Evolutionary conservation across 352 stramenopile genomes (phyloP).

Genomic region (Blastocystis hominis): DNA sequence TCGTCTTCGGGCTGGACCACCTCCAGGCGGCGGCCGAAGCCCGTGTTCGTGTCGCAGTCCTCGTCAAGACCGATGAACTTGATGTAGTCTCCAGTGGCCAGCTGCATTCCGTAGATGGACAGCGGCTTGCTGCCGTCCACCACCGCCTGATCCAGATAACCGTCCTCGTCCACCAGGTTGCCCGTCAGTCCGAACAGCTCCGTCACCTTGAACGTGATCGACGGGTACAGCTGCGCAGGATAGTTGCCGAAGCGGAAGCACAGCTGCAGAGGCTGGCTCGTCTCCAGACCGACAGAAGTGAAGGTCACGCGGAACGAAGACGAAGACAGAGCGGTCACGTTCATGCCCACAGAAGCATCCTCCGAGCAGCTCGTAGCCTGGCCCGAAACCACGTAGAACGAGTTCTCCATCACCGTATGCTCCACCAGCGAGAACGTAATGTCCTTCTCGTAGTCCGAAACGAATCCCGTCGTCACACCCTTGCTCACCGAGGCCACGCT

Average conservation of each 20-base stretch:
- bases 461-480: background rate
- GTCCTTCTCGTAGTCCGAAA: slow-evolving; percentile 43
- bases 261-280: slow-evolving; percentile 25
- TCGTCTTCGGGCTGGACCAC: background rate
- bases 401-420: background rate
- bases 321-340: background rate
- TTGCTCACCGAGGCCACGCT: background rate
- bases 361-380: background rate
- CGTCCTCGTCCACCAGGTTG: slow-evolving; percentile 20
- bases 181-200: slow-evolving; percentile 45
- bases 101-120: slow-evolving; percentile 38
- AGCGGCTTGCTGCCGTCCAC: slow-evolving; percentile 36
- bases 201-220: slow-evolving; percentile 42
- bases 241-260: slow-evolving; percentile 47
- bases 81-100: slow-evolving; percentile 46
- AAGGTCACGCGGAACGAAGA: background rate
- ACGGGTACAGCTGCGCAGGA: slow-evolving; percentile 20
- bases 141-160: slow-evolving; percentile 22
- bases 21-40: slow-evolving; percentile 42
- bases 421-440: slow-evolving; percentile 49
- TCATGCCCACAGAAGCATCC: background rate
- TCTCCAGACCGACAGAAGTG: background rate
- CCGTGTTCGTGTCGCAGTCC: slow-evolving; percentile 31
- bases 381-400: background rate
- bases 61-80: slow-evolving; percentile 43